phyloP scores from a whole-genome alignment of 192 early-diverging fungal genomes.

The Phycomyces blakesleeanus region DNA sequence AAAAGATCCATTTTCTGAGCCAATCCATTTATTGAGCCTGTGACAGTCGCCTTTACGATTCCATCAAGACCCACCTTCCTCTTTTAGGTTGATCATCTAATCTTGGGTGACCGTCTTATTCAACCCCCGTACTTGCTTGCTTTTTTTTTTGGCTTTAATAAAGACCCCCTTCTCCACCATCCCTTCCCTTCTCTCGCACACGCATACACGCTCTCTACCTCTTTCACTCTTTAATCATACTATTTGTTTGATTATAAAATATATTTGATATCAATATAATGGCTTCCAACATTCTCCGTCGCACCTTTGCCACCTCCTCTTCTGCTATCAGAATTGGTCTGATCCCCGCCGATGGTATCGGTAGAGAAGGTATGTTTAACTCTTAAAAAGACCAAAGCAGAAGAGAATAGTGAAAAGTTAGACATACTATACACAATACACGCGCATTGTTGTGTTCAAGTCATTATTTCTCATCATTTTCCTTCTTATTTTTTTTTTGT shows the following conservation, averaged over 20 bases:
- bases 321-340: conserved; percentile 76
- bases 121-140: background rate
- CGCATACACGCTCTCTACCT: background rate
- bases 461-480: background rate
- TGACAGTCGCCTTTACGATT: background rate
- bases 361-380: conserved; percentile 83
- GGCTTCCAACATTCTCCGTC: conserved; percentile 33
- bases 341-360: conserved; percentile 96
- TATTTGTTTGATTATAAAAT: background rate
- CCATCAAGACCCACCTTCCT: background rate
- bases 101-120: conserved; percentile 1
- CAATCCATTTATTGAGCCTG: background rate
- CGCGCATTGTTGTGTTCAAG: background rate
- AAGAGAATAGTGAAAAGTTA: background rate
- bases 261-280: too few relatives aligned
- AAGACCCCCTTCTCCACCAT: background rate
- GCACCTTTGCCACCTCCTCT: conserved; percentile 34
- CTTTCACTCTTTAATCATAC: background rate
- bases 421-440: background rate
- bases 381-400: too few relatives aligned
- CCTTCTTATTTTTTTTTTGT: background rate
- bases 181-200: background rate
- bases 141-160: background rate
- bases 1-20: background rate
- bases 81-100: conserved; percentile 1